Percentiles rank a stretch among this genome's conserved stretches.
These are phyloP conservation scores for Schizophyllum amplum DNA, from an alignment of 1,284 basidiomycete genomes.

Conservation along the genomic window DNA sequence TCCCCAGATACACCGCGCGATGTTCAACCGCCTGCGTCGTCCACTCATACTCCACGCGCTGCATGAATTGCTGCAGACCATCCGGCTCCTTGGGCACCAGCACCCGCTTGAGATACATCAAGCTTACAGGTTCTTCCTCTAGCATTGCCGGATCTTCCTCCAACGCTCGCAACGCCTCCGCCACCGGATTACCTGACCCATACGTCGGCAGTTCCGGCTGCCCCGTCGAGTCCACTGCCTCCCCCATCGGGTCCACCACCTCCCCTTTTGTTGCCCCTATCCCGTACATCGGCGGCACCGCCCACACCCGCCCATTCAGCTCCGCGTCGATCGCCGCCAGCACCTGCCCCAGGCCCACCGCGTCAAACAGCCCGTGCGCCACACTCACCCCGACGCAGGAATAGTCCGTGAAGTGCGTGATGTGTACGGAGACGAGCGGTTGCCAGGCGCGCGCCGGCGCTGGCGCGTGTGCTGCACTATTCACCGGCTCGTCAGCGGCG, in stretches of 20 bases:
- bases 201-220: constrained; percentile 21
- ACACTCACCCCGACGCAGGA: constrained; percentile 32
- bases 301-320: constrained; percentile 24
- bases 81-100: constrained; percentile 5
- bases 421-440: constrained; percentile 34
- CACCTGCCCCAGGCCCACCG: constrained; percentile 26
- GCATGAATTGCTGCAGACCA: constrained; percentile 6
- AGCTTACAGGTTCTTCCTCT: neutral
- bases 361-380: constrained; percentile 33
- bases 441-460: constrained; percentile 25
- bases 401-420: constrained; percentile 29
- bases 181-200: constrained; percentile 23
- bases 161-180: constrained; percentile 16
- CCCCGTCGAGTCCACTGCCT: constrained; percentile 25
- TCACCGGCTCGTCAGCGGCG: no score
- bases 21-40: constrained; percentile 10
- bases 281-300: constrained; percentile 18
- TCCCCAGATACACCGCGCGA: constrained; percentile 9
- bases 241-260: constrained; percentile 27
- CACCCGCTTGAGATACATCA: neutral
- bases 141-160: constrained; percentile 6
- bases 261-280: constrained; percentile 21
- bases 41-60: constrained; percentile 10
- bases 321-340: constrained; percentile 30
- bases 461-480: no score